phyloP scores from a whole-genome alignment of 2,329 filamentous ascomycete genomes.

The Fusarium sp. region DNA sequence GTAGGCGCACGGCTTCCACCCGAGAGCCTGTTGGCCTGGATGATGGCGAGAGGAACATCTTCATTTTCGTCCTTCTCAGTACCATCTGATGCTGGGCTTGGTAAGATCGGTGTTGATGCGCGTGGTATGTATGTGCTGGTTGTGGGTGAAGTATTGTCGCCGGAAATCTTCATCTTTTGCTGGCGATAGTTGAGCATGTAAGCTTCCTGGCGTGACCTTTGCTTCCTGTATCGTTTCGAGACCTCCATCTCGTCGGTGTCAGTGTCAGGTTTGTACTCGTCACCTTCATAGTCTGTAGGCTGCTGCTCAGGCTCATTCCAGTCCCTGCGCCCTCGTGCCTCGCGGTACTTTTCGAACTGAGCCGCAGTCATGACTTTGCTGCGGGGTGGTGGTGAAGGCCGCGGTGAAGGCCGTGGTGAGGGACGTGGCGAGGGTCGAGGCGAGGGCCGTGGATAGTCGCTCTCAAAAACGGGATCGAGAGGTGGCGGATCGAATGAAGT shows the following conservation, averaged over 20 bases:
- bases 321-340: constrained; percentile 12
- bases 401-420: no score
- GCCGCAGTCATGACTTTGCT: constrained; percentile 38
- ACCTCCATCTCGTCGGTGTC: constrained; percentile 23
- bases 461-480: no score
- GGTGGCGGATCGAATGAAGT: no score
- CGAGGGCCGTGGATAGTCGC: no score
- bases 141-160: constrained; percentile 10
- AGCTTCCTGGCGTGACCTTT: constrained; percentile 33
- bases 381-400: neutral
- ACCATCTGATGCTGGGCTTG: constrained; percentile 19
- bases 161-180: constrained; percentile 41
- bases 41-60: constrained; percentile 37
- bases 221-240: constrained; percentile 18
- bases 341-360: constrained; percentile 29
- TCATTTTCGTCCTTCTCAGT: constrained; percentile 16
- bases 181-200: constrained; percentile 35
- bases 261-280: constrained; percentile 14
- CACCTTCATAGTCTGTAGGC: constrained; percentile 22
- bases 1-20: constrained; percentile 6
- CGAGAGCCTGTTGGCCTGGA: constrained; percentile 13
- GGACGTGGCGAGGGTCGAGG: no score
- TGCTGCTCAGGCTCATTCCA: constrained; percentile 13
- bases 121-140: constrained; percentile 11
- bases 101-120: constrained; percentile 1